Conservation (phyloP, 345 rosid genomes). For the Psidium guajava region DNA sequence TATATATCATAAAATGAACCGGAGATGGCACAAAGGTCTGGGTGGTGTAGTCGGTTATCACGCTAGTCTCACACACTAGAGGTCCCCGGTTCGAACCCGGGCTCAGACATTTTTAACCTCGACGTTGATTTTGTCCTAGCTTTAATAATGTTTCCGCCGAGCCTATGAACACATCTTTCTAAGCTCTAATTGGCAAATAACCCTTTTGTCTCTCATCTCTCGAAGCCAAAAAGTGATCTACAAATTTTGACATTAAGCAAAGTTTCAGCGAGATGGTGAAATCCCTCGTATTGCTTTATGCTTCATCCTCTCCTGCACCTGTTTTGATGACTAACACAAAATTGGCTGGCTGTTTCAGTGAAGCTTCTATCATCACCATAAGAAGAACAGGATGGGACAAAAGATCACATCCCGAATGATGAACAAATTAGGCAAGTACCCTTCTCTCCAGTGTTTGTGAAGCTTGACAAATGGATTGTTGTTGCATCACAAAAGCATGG, state of each 20-base stretch:
- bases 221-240: background rate
- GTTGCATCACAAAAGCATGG: background rate
- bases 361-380: background rate
- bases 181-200: background rate
- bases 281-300: background rate
- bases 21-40: background rate
- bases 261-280: background rate
- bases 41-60: constrained; percentile 77
- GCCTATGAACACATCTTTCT: background rate
- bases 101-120: constrained; percentile 15
- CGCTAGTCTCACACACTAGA: constrained; percentile 67
- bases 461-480: background rate
- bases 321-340: background rate
- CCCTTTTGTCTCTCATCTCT: background rate
- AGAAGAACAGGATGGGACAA: background rate
- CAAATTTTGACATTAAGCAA: background rate
- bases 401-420: background rate
- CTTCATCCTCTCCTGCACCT: background rate
- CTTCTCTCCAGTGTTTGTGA: background rate
- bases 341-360: background rate
- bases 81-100: constrained; percentile 69
- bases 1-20: fast-evolving
- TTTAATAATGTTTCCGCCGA: background rate
- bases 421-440: background rate
- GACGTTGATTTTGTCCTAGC: background rate